phyloP scores from a whole-genome alignment of 305 asterid species.

The Nicotiana rustica region DNA sequence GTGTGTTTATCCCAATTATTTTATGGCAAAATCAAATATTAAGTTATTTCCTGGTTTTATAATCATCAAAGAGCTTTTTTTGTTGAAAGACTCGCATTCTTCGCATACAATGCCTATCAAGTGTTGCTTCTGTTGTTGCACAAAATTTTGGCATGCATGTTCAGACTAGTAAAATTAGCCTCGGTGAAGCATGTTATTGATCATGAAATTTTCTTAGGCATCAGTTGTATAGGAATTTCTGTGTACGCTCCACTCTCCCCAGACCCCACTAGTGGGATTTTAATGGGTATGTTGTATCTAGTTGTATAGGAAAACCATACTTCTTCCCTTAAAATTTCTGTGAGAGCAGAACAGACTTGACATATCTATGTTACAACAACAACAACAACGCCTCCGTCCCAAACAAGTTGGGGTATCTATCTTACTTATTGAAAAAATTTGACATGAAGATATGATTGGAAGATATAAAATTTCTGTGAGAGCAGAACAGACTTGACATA shows the following conservation, averaged over 20 bases:
- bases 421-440: too few species aligned
- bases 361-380: not conserved
- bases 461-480: not conserved
- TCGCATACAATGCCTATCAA: not conserved
- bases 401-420: too few species aligned
- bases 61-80: not conserved
- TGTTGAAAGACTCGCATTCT: not conserved
- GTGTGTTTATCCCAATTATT: conserved; percentile 7
- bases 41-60: not conserved
- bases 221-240: not conserved
- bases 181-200: conserved; percentile 22
- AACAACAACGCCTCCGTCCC: not conserved
- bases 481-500: not conserved
- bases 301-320: not conserved
- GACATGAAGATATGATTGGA: too few species aligned
- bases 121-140: conserved; percentile 2
- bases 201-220: not conserved
- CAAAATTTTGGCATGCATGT: not conserved
- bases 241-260: too few species aligned
- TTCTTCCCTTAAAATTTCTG: not conserved
- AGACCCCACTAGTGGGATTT: too few species aligned
- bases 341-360: not conserved
- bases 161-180: not conserved
- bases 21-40: not conserved
- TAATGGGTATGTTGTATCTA: too few species aligned